phyloP scores from a whole-genome alignment of 2,329 filamentous ascomycete species.

The Didymella exigua region DNA sequence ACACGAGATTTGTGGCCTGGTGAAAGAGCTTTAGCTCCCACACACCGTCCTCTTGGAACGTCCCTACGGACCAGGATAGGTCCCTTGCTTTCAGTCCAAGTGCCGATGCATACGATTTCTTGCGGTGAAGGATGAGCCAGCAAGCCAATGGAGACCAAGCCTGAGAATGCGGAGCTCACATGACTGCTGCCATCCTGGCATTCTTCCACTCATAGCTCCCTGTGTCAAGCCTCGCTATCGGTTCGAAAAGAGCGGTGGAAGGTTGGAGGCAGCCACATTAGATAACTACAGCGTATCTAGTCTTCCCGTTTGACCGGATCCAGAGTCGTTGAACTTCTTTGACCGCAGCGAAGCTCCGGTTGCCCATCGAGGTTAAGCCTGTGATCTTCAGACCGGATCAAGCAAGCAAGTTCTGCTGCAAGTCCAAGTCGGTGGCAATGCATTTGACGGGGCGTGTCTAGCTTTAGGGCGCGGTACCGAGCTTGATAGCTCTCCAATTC shows the following conservation, averaged over 20 bases:
- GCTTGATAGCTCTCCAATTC: background rate
- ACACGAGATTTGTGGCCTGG: constrained; percentile 21
- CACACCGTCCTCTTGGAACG: constrained; percentile 25
- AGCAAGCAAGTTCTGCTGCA: constrained; percentile 6
- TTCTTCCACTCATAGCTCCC: constrained; percentile 13
- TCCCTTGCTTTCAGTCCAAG: constrained; percentile 8
- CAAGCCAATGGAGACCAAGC: constrained; percentile 5
- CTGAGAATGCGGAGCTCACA: constrained; percentile 29
- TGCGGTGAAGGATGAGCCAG: constrained; percentile 29
- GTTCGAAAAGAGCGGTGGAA: constrained; percentile 33
- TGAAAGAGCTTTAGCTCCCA: constrained; percentile 22
- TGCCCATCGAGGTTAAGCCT: background rate
- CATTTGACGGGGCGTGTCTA: background rate
- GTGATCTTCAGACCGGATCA: background rate
- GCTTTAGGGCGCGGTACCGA: background rate
- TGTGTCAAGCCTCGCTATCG: constrained; percentile 4
- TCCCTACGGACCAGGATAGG: constrained; percentile 20
- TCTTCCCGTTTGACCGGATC: constrained; percentile 6
- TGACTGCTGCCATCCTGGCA: constrained; percentile 23
- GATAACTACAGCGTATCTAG: background rate
- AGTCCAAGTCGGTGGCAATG: background rate
- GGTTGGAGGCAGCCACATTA: background rate
- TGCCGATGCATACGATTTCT: constrained; percentile 21
- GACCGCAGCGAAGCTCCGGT: background rate
- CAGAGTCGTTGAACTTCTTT: constrained; percentile 7